phyloP scores from a whole-genome alignment of 129 eudicot species.

The Helichrysum umbraculigerum region DNA sequence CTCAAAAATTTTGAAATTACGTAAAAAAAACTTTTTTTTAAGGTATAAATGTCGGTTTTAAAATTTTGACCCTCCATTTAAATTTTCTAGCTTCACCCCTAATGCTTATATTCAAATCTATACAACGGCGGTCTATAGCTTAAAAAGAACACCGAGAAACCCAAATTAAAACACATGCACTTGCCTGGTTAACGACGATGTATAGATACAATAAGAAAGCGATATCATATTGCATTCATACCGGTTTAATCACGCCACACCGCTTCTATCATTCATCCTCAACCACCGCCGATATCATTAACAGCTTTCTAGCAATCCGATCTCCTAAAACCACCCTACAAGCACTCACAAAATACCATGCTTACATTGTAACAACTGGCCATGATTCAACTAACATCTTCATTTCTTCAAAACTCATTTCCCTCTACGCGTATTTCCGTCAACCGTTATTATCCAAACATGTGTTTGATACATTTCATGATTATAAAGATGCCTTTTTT shows the following conservation, averaged over 20 bases:
- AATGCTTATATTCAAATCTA: no score
- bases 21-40: no score
- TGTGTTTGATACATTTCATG: slow-evolving; percentile 46
- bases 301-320: slow-evolving; percentile 45
- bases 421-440: slow-evolving; percentile 51
- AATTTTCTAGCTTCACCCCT: no score
- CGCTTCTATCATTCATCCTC: slow-evolving; percentile 36
- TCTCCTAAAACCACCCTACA: slow-evolving; percentile 21
- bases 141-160: neutral
- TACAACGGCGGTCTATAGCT: no score
- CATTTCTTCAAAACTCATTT: slow-evolving; percentile 76
- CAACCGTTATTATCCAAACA: slow-evolving; percentile 37
- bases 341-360: slow-evolving; percentile 49
- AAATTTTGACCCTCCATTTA: no score
- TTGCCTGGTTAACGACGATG: neutral
- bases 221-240: slow-evolving; percentile 12
- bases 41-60: no score
- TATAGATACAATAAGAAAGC: slow-evolving; percentile 18
- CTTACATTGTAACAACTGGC: slow-evolving; percentile 58
- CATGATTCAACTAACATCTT: slow-evolving; percentile 49
- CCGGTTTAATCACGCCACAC: slow-evolving; percentile 4
- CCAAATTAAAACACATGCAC: neutral
- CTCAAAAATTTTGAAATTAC: no score
- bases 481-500: slow-evolving; percentile 57
- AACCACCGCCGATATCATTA: slow-evolving; percentile 34